Base-by-base conservation (phyloP, 495 filamentous ascomycete species). In the Trichoderma parareesei region DNA sequence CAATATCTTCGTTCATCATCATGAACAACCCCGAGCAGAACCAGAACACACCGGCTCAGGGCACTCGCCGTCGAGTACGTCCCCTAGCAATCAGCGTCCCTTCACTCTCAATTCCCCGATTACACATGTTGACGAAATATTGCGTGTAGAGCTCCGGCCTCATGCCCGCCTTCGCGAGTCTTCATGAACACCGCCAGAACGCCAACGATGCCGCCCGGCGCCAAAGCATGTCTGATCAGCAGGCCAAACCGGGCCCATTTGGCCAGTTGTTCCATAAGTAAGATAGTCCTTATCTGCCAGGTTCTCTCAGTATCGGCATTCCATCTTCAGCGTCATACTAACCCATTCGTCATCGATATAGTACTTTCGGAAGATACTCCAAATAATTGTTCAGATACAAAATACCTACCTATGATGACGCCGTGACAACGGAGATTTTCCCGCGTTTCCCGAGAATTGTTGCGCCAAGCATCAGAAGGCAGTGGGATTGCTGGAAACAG, bases 221-320 rank as follows among this genome's bases (percentile, higher is more conserved):
- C 10, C 61, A 63, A 20, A 46, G 41, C 42, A 63, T 63, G 40
- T 48, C 61, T 10, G 61, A 63, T 18, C 61, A 63, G 37, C 13
- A 18, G 8, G 33, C 61, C 42, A 63, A 63, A 35, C n/a, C n/a
- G 40, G 61, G 61, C 61, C 11, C 49, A 41, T 63, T 63, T 16
- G n/a, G 40, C 61, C 40, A 44, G 16, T 37, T 63, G 27, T 63
- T 63, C 61, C 61, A 63, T n/a, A 63, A 48, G 61, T 63, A 9
- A 41, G 60, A 42, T 38, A 8, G 37, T 57, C 53, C 53, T 10
- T 35, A n/a, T 27, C 9, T 27, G 27, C 27, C 27, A 27, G 2
- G 27, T 27, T 27, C 27, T 27, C 27, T 27, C 27, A 27, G 27
- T 27, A 9, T 27, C 53, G 53, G 20, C 8, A 5, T 18, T 57